Base-by-base conservation (phyloP, 345 rosid species). In the Mangifera indica region DNA sequence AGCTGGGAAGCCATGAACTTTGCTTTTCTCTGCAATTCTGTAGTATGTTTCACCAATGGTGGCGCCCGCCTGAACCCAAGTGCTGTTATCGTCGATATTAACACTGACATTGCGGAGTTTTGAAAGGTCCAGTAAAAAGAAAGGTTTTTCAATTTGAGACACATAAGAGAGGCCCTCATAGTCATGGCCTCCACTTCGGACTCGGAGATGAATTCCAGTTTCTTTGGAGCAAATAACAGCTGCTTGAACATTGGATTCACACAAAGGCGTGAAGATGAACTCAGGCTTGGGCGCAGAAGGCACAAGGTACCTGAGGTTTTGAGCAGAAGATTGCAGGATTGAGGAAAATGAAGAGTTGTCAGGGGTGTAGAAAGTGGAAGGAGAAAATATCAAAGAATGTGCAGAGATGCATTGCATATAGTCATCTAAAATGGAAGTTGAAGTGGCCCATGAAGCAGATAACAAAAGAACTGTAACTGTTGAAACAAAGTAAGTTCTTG, bases 41-140 rank as follows among this genome's bases (percentile, higher is more conserved):
- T 81, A 81, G 60, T 81, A 81, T 14, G 73, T 69, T 22, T 81
- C 84, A 44, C 84, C 84, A 20, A 54, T 13, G 0, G 84, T 81
- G 22, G 84, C 84, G 1, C 84, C 84, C 2, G 82, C 73, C 44
- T 81, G 80, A 56, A 69, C 80, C 85, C 85, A 82, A 3, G 85
- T 83, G 14, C 73, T 73, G 17, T 53, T 66, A 49, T 63, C 45
- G 0, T 64, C 29, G 4, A 79, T 67, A 58, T 77, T 72, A 8
- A 82, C 81, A 8, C 18, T 20, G n/a, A 82, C 25, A 18, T 71
- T 40, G 3, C 83, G 78, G 17, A 82, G 78, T 44, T 55, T 70
- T 55, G 71, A 60, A 8, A 76, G 78, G 74, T 82, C 85, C 24
- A 79, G 52, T 34, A 82, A 58, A 15, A 74, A 20, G 73, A 79